Evolutionary conservation across 495 filamentous ascomycete species (phyloP), one percentile per base, ranked within the genome.

Genomic region (Aspergillus bertholletiae): DNA sequence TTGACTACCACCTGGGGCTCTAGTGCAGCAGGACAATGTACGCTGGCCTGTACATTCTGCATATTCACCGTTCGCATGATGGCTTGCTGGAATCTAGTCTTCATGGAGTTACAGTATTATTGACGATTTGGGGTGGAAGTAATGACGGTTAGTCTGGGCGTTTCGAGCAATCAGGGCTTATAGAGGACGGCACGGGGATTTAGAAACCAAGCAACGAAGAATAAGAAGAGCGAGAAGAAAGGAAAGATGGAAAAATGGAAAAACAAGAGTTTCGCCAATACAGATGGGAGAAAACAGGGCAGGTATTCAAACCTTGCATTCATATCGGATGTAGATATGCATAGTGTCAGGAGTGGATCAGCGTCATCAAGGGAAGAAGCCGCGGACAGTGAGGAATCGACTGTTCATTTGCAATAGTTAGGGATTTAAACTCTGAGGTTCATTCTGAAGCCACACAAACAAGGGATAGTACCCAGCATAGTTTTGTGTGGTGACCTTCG

Each of bases 31-130:
- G 63, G 55, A 54, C 58, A 62, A 24, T 40, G 41, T 57, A 54
- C 51, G 53, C 59, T 57, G 53, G 37, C 50, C 39, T 60, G 49
- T 61, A 52, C 50, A 47, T 44, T 59, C 45, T 49, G 48, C 49
- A 49, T 47, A 49, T 43, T 34, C 41, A 35, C 48, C 13, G 24
- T 49, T 65, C 61, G 60, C 55, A 64, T 64, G 62, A 64, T 59
- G 54, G 57, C 49, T 59, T 55, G 62, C 59, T 56, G 62, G 62
- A 51, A 53, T 58, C 50, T 55, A 57, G 48, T 40, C 49, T 55
- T 59, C 46, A 45, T 44, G 58, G 54, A 55, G 54, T 55, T 55
- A 53, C 43, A 34, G 26, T 9, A 35, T 15, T 45, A 24, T 56
- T 49, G 46, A 41, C 49, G 37, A 51, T 52, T 55, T 30, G 37